These are phyloP conservation scores for Dothideomycetes sp. DNA, from an alignment of 2,329 filamentous ascomycete genomes.

Conservation along the genomic window DNA sequence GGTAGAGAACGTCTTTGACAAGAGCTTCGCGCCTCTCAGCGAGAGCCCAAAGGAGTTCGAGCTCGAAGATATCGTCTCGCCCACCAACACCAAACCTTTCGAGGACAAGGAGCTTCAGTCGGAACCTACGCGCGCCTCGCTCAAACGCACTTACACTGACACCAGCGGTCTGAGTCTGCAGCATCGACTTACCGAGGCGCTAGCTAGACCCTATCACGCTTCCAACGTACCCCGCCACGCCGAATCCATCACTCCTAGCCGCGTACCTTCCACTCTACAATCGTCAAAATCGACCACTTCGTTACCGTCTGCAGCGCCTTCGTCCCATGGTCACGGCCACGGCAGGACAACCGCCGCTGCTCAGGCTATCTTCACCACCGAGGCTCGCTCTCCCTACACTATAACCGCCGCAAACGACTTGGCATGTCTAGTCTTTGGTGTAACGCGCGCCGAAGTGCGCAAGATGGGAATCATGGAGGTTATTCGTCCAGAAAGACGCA, in stretches of 20 bases:
- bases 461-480: conserved; percentile 94
- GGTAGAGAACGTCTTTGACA: conserved; percentile 75
- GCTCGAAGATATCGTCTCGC: conserved; percentile 1
- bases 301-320: conserved; percentile 14
- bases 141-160: conserved; percentile 87
- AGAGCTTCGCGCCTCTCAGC: conserved; percentile 54
- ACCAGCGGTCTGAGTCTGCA: conserved; percentile 64
- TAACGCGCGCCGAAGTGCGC: conserved; percentile 88
- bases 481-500: conserved; percentile 76
- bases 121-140: conserved; percentile 21
- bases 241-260: conserved; percentile 15
- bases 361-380: conserved; percentile 97
- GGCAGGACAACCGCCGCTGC: conserved; percentile 83
- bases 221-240: conserved; percentile 33
- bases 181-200: conserved; percentile 72
- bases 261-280: conserved; percentile 23
- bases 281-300: conserved; percentile 25
- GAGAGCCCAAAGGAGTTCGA: conserved; percentile 30
- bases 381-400: conserved; percentile 82
- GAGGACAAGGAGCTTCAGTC: conserved; percentile 8
- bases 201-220: conserved; percentile 70
- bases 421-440: conserved; percentile 95
- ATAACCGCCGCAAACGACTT: conserved; percentile 94
- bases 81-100: neutral
- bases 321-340: conserved; percentile 57